Conservation (phyloP, 164 flowering plant species). For the Warburgia ugandensis region DNA sequence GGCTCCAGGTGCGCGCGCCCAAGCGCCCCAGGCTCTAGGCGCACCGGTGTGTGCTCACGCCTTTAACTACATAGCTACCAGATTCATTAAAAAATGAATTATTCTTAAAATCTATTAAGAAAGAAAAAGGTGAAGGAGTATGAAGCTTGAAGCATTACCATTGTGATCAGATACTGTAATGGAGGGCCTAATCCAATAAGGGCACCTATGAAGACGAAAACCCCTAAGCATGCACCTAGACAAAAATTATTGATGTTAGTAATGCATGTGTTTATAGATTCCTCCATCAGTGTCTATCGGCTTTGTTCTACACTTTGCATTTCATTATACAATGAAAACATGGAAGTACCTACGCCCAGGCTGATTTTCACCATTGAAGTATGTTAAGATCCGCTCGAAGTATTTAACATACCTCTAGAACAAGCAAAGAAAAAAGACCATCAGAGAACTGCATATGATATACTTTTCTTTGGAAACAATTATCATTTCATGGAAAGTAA, state of each 20-base stretch:
- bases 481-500: not conserved
- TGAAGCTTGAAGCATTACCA: conserved; percentile 30
- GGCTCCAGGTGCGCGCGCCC: too few species aligned
- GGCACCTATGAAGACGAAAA: conserved; percentile 93
- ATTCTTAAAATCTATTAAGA: too few species aligned
- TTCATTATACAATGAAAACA: not conserved
- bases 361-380: conserved; percentile 88
- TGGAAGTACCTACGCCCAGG: conserved; percentile 78
- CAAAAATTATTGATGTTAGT: conserved; percentile 7
- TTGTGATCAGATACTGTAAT: conserved; percentile 87
- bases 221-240: conserved; percentile 97
- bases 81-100: too few species aligned
- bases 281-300: too few species aligned
- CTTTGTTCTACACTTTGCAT: too few species aligned
- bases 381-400: conserved; percentile 76
- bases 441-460: conserved; percentile 8
- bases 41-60: too few species aligned
- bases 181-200: conserved; percentile 95
- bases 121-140: not conserved
- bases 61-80: too few species aligned
- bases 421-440: conserved; percentile 7
- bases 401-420: conserved; percentile 91
- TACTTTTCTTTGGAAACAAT: not conserved
- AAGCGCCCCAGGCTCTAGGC: too few species aligned
- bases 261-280: too few species aligned